These are phyloP conservation scores for Saccharomycopsis amapae DNA, from an alignment of 805 yeast species.

Conservation along the genomic window DNA sequence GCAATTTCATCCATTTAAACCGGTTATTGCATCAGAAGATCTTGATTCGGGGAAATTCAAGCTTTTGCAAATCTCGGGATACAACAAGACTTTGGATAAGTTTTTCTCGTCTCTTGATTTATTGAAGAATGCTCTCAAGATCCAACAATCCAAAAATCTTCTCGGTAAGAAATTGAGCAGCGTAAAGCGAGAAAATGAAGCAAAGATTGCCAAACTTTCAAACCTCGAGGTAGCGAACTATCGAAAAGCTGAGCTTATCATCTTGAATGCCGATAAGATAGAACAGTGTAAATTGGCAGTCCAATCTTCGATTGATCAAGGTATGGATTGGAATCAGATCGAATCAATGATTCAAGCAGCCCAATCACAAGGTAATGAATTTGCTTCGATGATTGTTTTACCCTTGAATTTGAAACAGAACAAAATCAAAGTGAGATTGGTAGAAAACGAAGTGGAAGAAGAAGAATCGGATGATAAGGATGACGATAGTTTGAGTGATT, in stretches of 20 bases:
- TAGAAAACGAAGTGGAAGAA: constrained; percentile 38
- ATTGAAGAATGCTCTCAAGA: constrained; percentile 62
- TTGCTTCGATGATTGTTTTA: constrained; percentile 54
- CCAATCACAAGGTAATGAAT: constrained; percentile 52
- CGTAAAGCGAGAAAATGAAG: constrained; percentile 67
- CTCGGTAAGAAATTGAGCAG: constrained; percentile 69
- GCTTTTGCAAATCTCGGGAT: constrained; percentile 48
- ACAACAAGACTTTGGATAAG: constrained; percentile 73
- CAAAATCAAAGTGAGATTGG: constrained; percentile 52
- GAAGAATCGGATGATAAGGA: constrained; percentile 28
- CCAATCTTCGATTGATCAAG: constrained; percentile 61
- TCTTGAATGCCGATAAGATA: constrained; percentile 59
- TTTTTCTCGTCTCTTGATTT: constrained; percentile 84
- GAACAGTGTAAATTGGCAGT: constrained; percentile 67
- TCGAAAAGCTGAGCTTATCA: constrained; percentile 66
- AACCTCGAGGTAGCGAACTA: constrained; percentile 57
- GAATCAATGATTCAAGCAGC: constrained; percentile 68
- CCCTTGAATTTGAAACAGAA: constrained; percentile 69
- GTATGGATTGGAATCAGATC: constrained; percentile 91
- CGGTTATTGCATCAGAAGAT: constrained; percentile 34
- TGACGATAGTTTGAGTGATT: constrained; percentile 20
- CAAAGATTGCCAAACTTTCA: constrained; percentile 58
- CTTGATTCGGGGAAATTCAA: constrained; percentile 25
- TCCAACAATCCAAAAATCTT: constrained; percentile 68
- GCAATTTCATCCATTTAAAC: constrained; percentile 64